A percentile compares a stretch with the other conserved stretches of the same genome.
These are phyloP conservation scores for Aspergillus hortae DNA, from an alignment of 2,329 filamentous ascomycete genomes.

Conservation along the genomic window DNA sequence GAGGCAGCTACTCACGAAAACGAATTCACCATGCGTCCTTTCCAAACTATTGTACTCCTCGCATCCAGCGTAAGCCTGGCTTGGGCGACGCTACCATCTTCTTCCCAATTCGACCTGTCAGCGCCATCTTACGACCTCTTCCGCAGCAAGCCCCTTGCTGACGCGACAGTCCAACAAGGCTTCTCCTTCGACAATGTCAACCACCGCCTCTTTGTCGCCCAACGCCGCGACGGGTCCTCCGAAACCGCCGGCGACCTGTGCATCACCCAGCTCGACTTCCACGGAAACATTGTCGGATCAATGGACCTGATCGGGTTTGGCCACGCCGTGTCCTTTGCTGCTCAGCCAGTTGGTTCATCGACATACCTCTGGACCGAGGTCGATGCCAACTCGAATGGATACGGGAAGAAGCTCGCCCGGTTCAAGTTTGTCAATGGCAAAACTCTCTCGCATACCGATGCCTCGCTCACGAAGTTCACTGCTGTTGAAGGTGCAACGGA, in stretches of 20 bases:
- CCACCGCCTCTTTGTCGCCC: constrained; percentile 17
- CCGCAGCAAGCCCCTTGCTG: constrained; percentile 10
- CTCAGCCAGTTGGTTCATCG: constrained; percentile 11
- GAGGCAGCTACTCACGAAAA: too few species aligned
- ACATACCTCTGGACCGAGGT: constrained; percentile 22
- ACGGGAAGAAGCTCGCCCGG: constrained; percentile 17
- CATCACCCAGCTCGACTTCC: constrained; percentile 21
- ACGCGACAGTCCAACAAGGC: constrained; percentile 18
- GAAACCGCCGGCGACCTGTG: constrained; percentile 14
- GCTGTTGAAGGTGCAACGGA: background rate
- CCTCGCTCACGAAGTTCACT: background rate
- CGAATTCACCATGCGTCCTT: background rate
- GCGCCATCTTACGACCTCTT: background rate
- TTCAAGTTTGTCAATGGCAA: constrained; percentile 19
- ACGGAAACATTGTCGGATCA: constrained; percentile 17
- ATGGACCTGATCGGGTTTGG: constrained; percentile 20
- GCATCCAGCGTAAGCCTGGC: background rate
- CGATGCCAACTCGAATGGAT: constrained; percentile 18
- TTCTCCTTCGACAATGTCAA: constrained; percentile 24
- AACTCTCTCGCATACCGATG: background rate
- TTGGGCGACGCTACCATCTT: background rate
- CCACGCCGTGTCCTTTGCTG: constrained; percentile 18
- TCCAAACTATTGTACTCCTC: background rate
- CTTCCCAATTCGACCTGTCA: background rate
- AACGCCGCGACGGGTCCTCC: constrained; percentile 14